Base-by-base conservation (phyloP, 306 rosid species). In the Oemleria cerasiformis region DNA sequence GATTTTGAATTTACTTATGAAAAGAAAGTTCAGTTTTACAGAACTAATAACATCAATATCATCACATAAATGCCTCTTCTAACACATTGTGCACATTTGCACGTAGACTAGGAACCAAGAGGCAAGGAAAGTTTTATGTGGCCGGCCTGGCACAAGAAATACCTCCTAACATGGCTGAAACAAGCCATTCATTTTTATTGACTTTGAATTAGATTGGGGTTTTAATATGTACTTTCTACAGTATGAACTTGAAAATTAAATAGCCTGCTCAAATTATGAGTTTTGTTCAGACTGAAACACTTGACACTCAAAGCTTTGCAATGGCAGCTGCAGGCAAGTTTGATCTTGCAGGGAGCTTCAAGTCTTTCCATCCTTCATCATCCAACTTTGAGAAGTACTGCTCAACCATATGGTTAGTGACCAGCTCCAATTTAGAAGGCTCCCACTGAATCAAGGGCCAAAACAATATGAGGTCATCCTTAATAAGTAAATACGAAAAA, bases 291-390 rank as follows among this genome's bases (percentile, higher is more conserved):
- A 25, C 13, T 7, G 21, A 38, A 68, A 15, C 36, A 36, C 42
- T 8, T 8, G 9, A 40, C 40, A 45, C 43, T 78, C 83, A 94
- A 67, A 94, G 91, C 83, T 94, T 94, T 48, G 97, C 79, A 78
- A 87, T 81, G 75, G 89, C 97, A 79, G 49, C 84, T 47, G 50
- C 60, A 42, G 95, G 90, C 81, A 91, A 79, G 72, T 82, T 83
- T 81, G 88, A 70, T 87, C 95, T 94, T 63, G 79, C 79, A 43
- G 96, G 97, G 73, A 94, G 83, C 81, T 85, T 74, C 70, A 92
- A 80, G 58, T 92, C 98, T 39, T 80, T 76, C 98, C 98, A 92
- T 43, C 76, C 89, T 77, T 88, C 67, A 39, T 81, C 92, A 23
- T 92, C 84, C 66, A 79, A 73, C 73, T 63, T 79, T 0, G 79